Conservation (phyloP, 768 basidiomycete genomes). For the Pisolithus tinctorius region DNA sequence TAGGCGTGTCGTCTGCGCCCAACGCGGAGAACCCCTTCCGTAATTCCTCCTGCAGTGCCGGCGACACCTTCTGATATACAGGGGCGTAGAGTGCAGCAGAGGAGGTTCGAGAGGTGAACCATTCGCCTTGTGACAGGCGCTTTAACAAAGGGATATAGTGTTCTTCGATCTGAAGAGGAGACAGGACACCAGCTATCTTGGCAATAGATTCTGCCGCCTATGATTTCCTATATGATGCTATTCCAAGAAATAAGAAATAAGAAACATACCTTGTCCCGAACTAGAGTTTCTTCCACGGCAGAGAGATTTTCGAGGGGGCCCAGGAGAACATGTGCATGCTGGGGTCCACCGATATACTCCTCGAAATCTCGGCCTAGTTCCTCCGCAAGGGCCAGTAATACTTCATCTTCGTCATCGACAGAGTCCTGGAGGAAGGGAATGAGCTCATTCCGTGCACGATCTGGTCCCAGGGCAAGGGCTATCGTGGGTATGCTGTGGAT, state of each 20-base stretch:
- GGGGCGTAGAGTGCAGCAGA: constrained; percentile 90
- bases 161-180: constrained; percentile 76
- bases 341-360: constrained; percentile 89
- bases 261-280: constrained; percentile 81
- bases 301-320: constrained; percentile 94
- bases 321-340: constrained; percentile 79
- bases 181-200: constrained; percentile 75
- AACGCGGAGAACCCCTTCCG: constrained; percentile 78
- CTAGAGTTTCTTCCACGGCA: constrained; percentile 95
- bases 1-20: constrained; percentile 92
- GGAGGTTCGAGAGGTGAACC: constrained; percentile 98
- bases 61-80: constrained; percentile 75
- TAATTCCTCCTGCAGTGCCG: constrained; percentile 76
- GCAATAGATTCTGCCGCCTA: constrained; percentile 96
- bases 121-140: constrained; percentile 87
- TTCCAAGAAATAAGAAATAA: neutral
- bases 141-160: constrained; percentile 88
- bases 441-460: constrained; percentile 92
- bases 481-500: constrained; percentile 98
- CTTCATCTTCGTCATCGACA: constrained; percentile 99
- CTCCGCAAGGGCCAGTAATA: constrained; percentile 90
- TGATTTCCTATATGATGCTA: constrained; percentile 8
- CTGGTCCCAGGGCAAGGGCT: constrained; percentile 90
- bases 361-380: constrained; percentile 90
- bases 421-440: constrained; percentile 97